Conservation (phyloP, 805 yeast genomes). For the Metschnikowia baotianmanensis region DNA sequence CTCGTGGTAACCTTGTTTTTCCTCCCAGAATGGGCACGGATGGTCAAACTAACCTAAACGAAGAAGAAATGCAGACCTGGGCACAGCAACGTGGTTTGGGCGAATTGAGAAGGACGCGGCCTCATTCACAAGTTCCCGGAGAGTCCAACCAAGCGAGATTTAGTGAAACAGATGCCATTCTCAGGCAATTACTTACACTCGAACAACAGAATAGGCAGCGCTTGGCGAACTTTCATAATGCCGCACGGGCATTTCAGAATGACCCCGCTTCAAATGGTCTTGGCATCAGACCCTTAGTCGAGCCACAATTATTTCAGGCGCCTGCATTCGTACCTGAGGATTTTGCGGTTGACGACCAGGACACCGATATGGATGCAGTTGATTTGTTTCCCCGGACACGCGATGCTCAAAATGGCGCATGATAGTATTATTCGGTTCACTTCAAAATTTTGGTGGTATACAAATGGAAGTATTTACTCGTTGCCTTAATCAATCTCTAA, state of each 20-base stretch:
- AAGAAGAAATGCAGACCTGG: conserved; percentile 21
- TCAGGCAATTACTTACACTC: conserved; percentile 16
- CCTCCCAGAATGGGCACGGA: neutral
- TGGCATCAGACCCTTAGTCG: conserved; percentile 27
- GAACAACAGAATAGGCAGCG: conserved; percentile 17
- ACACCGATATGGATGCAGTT: conserved; percentile 32
- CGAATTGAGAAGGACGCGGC: conserved; percentile 18
- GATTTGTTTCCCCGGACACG: conserved; percentile 22
- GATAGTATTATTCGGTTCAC: conserved; percentile 5
- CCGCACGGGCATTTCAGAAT: conserved; percentile 9
- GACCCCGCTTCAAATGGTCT: conserved; percentile 10
- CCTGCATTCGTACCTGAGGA: conserved; percentile 34
- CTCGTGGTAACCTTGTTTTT: conserved; percentile 14
- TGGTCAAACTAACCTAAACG: conserved; percentile 5
- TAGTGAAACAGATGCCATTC: conserved; percentile 17
- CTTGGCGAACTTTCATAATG: conserved; percentile 14
- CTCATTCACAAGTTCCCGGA: conserved; percentile 1
- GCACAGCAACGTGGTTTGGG: conserved; percentile 31
- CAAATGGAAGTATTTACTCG: neutral
- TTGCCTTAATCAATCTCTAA: neutral
- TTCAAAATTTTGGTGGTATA: neutral
- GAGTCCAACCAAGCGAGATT: conserved; percentile 7
- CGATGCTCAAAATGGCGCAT: conserved; percentile 5
- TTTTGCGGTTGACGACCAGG: conserved; percentile 27
- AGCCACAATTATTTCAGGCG: conserved; percentile 42